A percentile compares a stretch with the other conserved stretches of the same genome.
Evolutionary conservation across 164 flowering plant species (phyloP).

Genomic region (Berberis thunbergii): DNA sequence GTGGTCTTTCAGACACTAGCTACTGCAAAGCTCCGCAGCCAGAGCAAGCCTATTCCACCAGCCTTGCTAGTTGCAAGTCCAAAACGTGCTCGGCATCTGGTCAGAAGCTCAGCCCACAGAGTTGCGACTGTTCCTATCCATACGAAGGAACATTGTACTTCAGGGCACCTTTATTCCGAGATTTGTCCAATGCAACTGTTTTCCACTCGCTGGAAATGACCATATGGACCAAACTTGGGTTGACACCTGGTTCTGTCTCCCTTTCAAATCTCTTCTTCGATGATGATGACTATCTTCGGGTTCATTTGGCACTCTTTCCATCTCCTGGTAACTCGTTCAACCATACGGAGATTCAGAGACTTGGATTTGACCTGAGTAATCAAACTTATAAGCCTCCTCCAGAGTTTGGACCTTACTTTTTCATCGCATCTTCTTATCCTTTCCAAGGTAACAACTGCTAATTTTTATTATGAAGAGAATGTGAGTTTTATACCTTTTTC

Average conservation of each 20-base stretch:
- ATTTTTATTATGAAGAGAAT: background rate
- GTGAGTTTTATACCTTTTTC: background rate
- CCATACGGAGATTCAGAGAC: constrained; percentile 44
- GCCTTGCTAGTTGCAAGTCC: constrained; percentile 50
- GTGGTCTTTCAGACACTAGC: constrained; percentile 23
- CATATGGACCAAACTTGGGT: constrained; percentile 51
- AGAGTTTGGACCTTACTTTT: constrained; percentile 56
- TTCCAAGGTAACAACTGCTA: constrained; percentile 40
- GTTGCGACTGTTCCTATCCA: constrained; percentile 79
- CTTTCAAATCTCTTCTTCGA: constrained; percentile 66
- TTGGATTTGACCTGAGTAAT: constrained; percentile 54
- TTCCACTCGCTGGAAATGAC: constrained; percentile 63
- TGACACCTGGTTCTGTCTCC: constrained; percentile 76
- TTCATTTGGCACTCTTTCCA: constrained; percentile 70
- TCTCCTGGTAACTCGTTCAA: constrained; percentile 49
- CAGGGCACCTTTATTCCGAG: constrained; percentile 74
- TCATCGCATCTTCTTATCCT: constrained; percentile 38
- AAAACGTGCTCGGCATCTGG: constrained; percentile 45
- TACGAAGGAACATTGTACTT: constrained; percentile 71
- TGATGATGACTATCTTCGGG: constrained; percentile 59
- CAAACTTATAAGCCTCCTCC: constrained; percentile 62
- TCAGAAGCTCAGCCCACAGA: constrained; percentile 64
- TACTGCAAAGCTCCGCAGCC: constrained; percentile 54
- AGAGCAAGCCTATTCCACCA: constrained; percentile 51
- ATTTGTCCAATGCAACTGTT: constrained; percentile 42